Evolutionary conservation across 2,329 filamentous ascomycete species (phyloP), one percentile per base, ranked within the genome.

Genomic region (Cladophialophora chaetospira): DNA sequence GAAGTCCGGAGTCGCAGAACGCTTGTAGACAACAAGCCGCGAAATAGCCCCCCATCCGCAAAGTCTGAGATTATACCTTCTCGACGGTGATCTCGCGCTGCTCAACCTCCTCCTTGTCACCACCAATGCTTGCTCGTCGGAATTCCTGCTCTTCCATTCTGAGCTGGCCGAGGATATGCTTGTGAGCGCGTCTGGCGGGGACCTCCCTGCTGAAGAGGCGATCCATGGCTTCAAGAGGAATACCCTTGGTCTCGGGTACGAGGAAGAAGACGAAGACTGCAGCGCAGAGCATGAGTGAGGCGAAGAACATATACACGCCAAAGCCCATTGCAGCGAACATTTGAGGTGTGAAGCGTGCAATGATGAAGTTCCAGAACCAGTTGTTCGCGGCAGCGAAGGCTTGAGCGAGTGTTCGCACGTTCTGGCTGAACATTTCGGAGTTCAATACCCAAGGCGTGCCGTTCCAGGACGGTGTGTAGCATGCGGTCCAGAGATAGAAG

Each of bases 391-490:
- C 83, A 0, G 88, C 88, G 33, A 80, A 87, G 8, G 88, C 87
- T 68, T 91, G 88, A 1, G 87, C 88, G 0, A 91, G 78, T 0
- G 84, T 83, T 50, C 86, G 80, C 13, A 84, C 83, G 72, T 86
- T 87, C 62, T 84, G 82, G 65, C 87, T 82, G 70, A 90, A 91
- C 77, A 91, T 90, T 71, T 91, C 87, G 0, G 62, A 64, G 58
- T 65, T 66, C 25, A 66, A 49, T 19, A 91, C 86, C 88, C 88
- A 91, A 0, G 87, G 88, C 0, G 85, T 88, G 1, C 86, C 86
- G 67, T 88, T 88, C 86, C 86, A 89, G 0, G 82, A 81, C 0
- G 82, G 86, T 0, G 85, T 88, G 73, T 91, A 91, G 70, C 86
- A 85, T 0, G 80, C 82, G 0, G 87, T 88, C 83, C 85, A 89